Base-by-base conservation (phyloP, 1,139 yeast genomes). In the Nakaseomyces delphensis region DNA sequence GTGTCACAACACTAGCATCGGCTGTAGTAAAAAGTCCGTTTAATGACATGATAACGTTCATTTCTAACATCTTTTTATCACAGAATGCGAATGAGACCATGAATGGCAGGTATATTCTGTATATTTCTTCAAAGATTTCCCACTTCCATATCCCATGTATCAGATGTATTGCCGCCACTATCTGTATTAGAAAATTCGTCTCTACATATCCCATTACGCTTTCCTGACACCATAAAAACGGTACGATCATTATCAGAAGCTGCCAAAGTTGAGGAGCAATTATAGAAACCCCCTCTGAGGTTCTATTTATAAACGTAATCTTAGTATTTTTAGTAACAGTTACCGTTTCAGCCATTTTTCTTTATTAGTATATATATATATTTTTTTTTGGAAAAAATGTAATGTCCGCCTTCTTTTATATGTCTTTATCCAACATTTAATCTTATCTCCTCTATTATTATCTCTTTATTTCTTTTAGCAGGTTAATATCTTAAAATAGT, bases 101-200 rank as follows among this genome's bases (percentile, higher is more conserved):
- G 21, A 54, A 50, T 10, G 62, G 60, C 27, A 59, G 31, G 42
- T 48, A 58, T 4, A 56, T 32, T 36, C 53, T 25, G 43, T 59
- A 59, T 20, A 33, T n/a, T 20, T 33, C 37, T n/a, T 33, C 37
- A 21, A 33, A 33, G n/a, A 2, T 18, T 13, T 14, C 21, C 6
- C 37, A 16, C 11, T 21, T 20, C 27, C 25, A 21, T 13, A 33
- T 3, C 4, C 16, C 25, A 15, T 21, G 27, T 33, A 21, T 13
- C 11, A 33, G 18, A 21, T 33, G 37, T 8, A 33, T 9, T 4
- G 3, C 27, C 6, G 14, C 18, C 1, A 20, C 27, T 10, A 21
- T 18, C 13, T 33, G 37, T 14, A 33, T 13, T n/a, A 33, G 18
- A 4, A 18, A 3, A 8, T 11, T 20, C 5, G 27, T 21, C 8